Percentiles rank a stretch among this genome's conserved stretches.
These are phyloP conservation scores for Arabis alpina DNA, from an alignment of 345 rosid genomes.

Conservation along the genomic window DNA sequence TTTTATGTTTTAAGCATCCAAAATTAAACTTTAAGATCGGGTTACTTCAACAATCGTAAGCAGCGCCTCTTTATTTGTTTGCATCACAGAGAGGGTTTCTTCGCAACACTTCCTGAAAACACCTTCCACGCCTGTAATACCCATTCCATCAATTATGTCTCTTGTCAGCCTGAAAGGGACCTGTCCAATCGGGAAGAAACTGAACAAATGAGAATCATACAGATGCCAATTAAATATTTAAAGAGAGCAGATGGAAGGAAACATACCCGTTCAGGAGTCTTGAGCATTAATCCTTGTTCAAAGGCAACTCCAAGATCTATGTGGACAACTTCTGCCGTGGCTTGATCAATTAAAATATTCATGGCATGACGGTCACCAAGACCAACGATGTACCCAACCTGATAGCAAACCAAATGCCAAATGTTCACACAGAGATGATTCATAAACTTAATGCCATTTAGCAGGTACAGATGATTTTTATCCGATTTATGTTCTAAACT, in stretches of 20 bases:
- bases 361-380: slow-evolving; percentile 96
- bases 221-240: slow-evolving; percentile 4
- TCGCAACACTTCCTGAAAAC: slow-evolving; percentile 96
- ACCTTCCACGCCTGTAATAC: slow-evolving; percentile 97
- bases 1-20: neutral
- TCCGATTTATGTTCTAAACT: slow-evolving; percentile 8
- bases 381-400: slow-evolving; percentile 99
- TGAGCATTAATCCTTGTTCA: slow-evolving; percentile 97
- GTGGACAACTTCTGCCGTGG: slow-evolving; percentile 98
- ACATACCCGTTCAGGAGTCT: slow-evolving; percentile 92
- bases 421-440: slow-evolving; percentile 1
- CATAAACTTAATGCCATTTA: slow-evolving; percentile 4
- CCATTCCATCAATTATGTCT: slow-evolving; percentile 97
- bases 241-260: slow-evolving; percentile 29
- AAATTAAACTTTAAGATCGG: slow-evolving; percentile 21
- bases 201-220: slow-evolving; percentile 28
- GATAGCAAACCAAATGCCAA: slow-evolving; percentile 36
- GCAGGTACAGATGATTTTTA: neutral
- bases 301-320: slow-evolving; percentile 99
- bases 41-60: slow-evolving; percentile 92
- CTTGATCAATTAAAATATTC: slow-evolving; percentile 94
- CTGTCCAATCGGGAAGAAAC: slow-evolving; percentile 45
- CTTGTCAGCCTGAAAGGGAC: slow-evolving; percentile 96
- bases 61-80: slow-evolving; percentile 95
- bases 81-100: slow-evolving; percentile 92